These are phyloP conservation scores for Gloeostereum incarnatum DNA, from an alignment of 768 basidiomycete genomes.

Conservation along the genomic window DNA sequence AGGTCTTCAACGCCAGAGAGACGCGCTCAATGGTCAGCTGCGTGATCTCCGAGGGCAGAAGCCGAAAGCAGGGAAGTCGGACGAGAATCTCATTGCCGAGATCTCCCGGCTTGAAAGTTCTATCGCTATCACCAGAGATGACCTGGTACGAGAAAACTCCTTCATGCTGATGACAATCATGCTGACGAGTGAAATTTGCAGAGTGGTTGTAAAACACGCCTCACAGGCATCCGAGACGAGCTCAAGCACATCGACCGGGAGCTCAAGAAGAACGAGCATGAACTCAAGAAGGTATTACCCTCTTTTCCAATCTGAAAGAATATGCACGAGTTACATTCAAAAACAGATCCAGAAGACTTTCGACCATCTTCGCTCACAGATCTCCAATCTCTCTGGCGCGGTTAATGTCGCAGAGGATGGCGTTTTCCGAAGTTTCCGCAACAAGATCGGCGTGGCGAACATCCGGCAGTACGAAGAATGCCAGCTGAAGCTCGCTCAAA, in stretches of 20 bases:
- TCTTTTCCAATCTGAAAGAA: neutral
- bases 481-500: conserved; percentile 81
- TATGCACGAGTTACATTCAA: neutral
- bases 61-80: conserved; percentile 74
- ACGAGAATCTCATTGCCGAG: conserved; percentile 71
- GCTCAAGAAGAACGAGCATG: conserved; percentile 54
- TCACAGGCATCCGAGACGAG: conserved; percentile 77
- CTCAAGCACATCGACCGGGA: conserved; percentile 73
- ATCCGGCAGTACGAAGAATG: conserved; percentile 93
- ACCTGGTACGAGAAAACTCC: conserved; percentile 51
- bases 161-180: conserved; percentile 5
- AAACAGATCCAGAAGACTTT: conserved; percentile 56
- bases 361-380: conserved; percentile 40
- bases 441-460: conserved; percentile 63
- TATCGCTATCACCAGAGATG: conserved; percentile 70
- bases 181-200: conserved; percentile 22
- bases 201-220: conserved; percentile 68
- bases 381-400: conserved; percentile 41
- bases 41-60: conserved; percentile 79
- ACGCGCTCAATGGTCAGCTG: conserved; percentile 63
- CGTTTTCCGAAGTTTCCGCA: conserved; percentile 73
- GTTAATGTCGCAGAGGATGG: conserved; percentile 76
- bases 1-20: conserved; percentile 51
- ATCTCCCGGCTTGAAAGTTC: conserved; percentile 73
- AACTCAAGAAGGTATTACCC: conserved; percentile 61